These are phyloP conservation scores for Actinomucor elegans DNA, from an alignment of 371 early-diverging fungal species.

Conservation along the genomic window DNA sequence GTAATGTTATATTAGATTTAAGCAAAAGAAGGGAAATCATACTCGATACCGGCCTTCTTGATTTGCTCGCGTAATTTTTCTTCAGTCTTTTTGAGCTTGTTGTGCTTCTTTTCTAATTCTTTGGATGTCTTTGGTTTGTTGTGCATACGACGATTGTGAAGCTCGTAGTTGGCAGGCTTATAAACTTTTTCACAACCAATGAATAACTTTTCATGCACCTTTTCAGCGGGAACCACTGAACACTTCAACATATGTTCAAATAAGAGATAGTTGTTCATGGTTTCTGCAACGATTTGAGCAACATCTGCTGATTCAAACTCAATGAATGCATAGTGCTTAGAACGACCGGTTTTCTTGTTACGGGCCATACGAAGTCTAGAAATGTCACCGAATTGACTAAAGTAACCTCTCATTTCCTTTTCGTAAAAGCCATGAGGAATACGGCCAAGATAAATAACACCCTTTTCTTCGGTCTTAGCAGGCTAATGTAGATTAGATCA, in stretches of 20 bases:
- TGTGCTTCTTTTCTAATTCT: slow-evolving; percentile 35
- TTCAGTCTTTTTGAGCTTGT: slow-evolving; percentile 36
- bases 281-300: slow-evolving; percentile 89
- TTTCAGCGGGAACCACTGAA: slow-evolving; percentile 65
- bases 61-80: slow-evolving; percentile 24
- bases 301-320: slow-evolving; percentile 80
- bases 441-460: slow-evolving; percentile 86
- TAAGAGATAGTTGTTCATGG: slow-evolving; percentile 95
- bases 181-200: slow-evolving; percentile 61
- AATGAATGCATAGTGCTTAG: slow-evolving; percentile 92
- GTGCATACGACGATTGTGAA: slow-evolving; percentile 51
- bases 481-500: not conserved
- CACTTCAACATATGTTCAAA: slow-evolving; percentile 82
- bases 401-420: slow-evolving; percentile 84
- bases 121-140: slow-evolving; percentile 60
- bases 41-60: slow-evolving; percentile 73
- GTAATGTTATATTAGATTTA: no score
- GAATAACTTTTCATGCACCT: slow-evolving; percentile 75
- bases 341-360: slow-evolving; percentile 86
- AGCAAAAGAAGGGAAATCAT: slow-evolving; percentile 52
- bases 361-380: slow-evolving; percentile 78
- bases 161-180: slow-evolving; percentile 56
- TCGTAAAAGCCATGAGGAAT: slow-evolving; percentile 98
- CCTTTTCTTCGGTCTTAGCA: slow-evolving; percentile 37
- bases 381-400: slow-evolving; percentile 90